phyloP scores from a whole-genome alignment of 2,329 filamentous ascomycete genomes.

The Furcasterigmium sp. region DNA sequence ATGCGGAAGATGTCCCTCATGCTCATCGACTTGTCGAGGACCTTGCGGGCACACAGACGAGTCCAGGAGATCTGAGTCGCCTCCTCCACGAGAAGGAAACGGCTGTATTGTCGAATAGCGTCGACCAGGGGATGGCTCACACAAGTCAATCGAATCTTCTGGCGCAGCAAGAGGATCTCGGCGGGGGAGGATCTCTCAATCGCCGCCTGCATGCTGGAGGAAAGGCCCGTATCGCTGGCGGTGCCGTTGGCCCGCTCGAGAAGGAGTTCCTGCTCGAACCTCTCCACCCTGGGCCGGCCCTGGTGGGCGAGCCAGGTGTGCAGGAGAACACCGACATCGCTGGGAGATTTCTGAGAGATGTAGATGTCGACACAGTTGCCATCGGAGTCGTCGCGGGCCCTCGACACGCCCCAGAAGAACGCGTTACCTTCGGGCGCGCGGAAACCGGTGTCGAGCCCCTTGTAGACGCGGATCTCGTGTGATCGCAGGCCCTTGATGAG shows the following conservation, averaged over 20 bases:
- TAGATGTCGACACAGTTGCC: conserved; percentile 23
- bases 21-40: conserved; percentile 18
- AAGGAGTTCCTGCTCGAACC: conserved; percentile 24
- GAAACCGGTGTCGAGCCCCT: conserved; percentile 30
- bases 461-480: conserved; percentile 19
- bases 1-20: conserved; percentile 19
- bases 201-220: conserved; percentile 18
- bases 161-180: conserved; percentile 22
- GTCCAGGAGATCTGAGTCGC: conserved; percentile 18
- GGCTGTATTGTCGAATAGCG: conserved; percentile 18
- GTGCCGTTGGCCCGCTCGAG: conserved; percentile 15
- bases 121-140: conserved; percentile 16
- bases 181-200: conserved; percentile 21
- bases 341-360: conserved; percentile 25
- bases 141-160: conserved; percentile 21
- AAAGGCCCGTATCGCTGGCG: conserved; percentile 4
- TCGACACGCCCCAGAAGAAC: conserved; percentile 28
- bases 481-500: conserved; percentile 21
- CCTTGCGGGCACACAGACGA: conserved; percentile 17
- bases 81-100: conserved; percentile 19
- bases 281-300: conserved; percentile 22
- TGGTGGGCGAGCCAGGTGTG: conserved; percentile 32
- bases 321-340: conserved; percentile 16
- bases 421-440: conserved; percentile 19
- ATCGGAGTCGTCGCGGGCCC: conserved; percentile 9